These are phyloP conservation scores for Eutrema yunnanense DNA, from an alignment of 345 rosid species.

Conservation along the genomic window DNA sequence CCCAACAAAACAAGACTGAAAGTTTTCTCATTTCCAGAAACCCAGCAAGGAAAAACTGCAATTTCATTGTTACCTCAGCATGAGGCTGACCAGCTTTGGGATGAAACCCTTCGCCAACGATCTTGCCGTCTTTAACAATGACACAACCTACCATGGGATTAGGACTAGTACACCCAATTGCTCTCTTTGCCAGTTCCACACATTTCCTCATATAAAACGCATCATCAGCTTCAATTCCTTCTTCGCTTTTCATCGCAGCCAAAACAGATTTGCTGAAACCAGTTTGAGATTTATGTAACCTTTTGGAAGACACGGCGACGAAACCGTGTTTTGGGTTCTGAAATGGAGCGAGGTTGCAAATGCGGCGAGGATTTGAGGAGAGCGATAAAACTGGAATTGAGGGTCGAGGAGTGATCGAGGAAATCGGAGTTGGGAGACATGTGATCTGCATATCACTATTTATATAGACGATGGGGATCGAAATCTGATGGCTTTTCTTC, in stretches of 20 bases:
- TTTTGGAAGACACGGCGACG: neutral
- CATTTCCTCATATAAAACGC: constrained; percentile 64
- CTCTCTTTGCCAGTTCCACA: constrained; percentile 77
- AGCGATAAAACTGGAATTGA: neutral
- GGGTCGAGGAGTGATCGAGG: constrained; percentile 3
- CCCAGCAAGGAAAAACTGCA: neutral
- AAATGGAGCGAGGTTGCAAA: neutral
- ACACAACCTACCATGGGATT: constrained; percentile 97
- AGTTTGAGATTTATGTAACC: constrained; percentile 19
- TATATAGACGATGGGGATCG: neutral
- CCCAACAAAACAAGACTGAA: neutral
- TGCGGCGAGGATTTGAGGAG: constrained; percentile 12
- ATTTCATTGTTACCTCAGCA: constrained; percentile 60
- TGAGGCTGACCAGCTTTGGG: constrained; percentile 98
- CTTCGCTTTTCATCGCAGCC: constrained; percentile 28
- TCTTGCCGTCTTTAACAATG: constrained; percentile 70
- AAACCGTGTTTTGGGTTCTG: neutral
- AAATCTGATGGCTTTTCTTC: neutral
- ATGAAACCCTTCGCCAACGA: constrained; percentile 94
- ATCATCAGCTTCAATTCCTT: constrained; percentile 34
- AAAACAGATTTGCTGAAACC: constrained; percentile 8
- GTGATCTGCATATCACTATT: constrained; percentile 25
- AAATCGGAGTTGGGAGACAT: neutral
- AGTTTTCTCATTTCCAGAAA: constrained; percentile 19
- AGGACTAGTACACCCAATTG: constrained; percentile 79